Percentiles rank a stretch among this genome's conserved stretches.
Evolutionary conservation across 2,329 filamentous ascomycete species (phyloP).

Genomic region (Neurospora crassa): DNA sequence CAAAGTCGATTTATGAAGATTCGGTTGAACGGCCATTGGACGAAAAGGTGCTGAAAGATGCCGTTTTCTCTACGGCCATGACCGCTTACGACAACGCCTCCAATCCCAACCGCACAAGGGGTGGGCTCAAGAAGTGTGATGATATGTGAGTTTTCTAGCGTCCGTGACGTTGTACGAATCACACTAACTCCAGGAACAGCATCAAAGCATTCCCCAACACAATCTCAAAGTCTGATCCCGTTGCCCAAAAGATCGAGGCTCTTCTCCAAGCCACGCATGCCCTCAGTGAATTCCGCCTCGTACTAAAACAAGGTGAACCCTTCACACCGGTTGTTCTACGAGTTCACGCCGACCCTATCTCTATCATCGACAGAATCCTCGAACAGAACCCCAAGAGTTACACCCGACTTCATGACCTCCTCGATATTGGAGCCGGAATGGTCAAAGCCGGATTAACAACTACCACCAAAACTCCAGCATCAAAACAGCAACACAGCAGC

Average conservation of each 20-base stretch:
- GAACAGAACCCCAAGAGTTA: constrained; percentile 69
- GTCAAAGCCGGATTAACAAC: constrained; percentile 47
- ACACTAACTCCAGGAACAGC: constrained; percentile 26
- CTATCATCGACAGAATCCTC: constrained; percentile 61
- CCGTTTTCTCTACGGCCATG: constrained; percentile 54
- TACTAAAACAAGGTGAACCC: constrained; percentile 68
- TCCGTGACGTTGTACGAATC: background rate
- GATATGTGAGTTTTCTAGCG: constrained; percentile 46
- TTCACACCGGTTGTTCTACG: constrained; percentile 71
- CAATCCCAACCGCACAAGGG: constrained; percentile 68
- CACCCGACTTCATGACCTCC: constrained; percentile 62
- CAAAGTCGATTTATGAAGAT: constrained; percentile 51
- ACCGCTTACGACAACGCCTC: constrained; percentile 71
- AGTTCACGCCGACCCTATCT: constrained; percentile 66
- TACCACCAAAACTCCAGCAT: constrained; percentile 19
- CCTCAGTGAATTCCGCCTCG: constrained; percentile 66
- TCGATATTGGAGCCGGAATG: constrained; percentile 60
- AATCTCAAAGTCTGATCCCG: constrained; percentile 41
- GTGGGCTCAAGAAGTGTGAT: constrained; percentile 67
- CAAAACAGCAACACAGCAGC: constrained; percentile 5
- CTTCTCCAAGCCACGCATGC: constrained; percentile 65
- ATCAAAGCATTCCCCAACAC: constrained; percentile 54
- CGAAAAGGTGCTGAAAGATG: constrained; percentile 43
- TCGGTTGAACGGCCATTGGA: constrained; percentile 39
- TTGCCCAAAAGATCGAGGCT: constrained; percentile 47